phyloP scores from a whole-genome alignment of 1,284 basidiomycete genomes.

The Ustilago curta region DNA sequence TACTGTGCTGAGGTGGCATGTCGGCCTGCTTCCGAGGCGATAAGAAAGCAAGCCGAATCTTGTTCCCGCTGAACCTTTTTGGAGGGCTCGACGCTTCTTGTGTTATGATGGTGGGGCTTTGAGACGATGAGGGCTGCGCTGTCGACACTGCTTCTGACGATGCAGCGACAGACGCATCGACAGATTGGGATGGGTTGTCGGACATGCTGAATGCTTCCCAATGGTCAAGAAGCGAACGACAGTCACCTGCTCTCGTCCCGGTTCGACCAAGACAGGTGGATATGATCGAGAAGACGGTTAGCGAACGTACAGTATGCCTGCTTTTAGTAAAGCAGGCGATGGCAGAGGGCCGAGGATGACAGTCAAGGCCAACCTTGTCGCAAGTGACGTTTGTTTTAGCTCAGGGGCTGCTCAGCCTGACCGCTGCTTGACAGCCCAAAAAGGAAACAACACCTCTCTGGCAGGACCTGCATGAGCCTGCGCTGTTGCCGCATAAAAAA shows the following conservation, averaged over 20 bases:
- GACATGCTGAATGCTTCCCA: conserved; percentile 7
- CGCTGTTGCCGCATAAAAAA: too few relatives aligned
- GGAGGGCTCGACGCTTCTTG: background rate
- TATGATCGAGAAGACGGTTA: background rate
- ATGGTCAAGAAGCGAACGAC: too few relatives aligned
- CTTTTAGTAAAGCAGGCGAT: too few relatives aligned
- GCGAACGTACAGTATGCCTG: background rate
- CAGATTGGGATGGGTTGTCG: background rate
- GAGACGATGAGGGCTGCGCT: background rate
- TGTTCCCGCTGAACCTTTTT: conserved; percentile 48
- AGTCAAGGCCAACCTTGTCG: background rate
- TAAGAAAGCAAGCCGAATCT: conserved; percentile 28
- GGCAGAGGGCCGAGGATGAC: background rate
- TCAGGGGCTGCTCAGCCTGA: conserved; percentile 22
- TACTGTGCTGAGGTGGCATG: background rate
- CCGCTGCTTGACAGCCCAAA: background rate
- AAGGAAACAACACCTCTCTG: conserved; percentile 7
- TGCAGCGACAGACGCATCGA: background rate
- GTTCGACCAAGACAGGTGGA: background rate
- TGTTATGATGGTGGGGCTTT: background rate
- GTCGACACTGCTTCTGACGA: background rate
- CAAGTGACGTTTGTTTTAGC: background rate
- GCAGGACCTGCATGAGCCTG: conserved; percentile 8
- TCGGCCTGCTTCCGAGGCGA: conserved; percentile 24
- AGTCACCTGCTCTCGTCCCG: background rate